These are phyloP conservation scores for Corynespora cassiicola DNA, from an alignment of 2,329 filamentous ascomycete species.

Conservation along the genomic window DNA sequence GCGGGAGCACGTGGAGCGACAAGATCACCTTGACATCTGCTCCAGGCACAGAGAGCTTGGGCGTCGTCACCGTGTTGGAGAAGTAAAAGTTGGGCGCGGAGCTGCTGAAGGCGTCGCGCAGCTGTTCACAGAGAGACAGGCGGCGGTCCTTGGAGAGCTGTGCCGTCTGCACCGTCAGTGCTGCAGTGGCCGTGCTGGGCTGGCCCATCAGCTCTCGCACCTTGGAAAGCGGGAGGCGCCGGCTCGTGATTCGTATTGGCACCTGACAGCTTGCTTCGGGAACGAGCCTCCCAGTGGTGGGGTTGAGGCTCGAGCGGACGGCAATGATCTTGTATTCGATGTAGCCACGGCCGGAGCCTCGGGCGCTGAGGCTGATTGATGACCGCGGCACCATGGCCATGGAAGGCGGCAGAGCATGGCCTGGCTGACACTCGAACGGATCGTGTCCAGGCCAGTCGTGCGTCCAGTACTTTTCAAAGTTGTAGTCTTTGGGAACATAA, in stretches of 20 bases:
- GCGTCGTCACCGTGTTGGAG: constrained; percentile 3
- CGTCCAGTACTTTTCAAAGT: constrained; percentile 11
- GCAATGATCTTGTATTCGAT: constrained; percentile 20
- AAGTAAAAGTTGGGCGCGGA: constrained; percentile 20
- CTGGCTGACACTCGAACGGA: constrained; percentile 11
- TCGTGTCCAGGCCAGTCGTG: constrained; percentile 13
- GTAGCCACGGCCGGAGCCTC: constrained; percentile 1
- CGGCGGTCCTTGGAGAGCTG: constrained; percentile 12
- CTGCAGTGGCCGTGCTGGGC: neutral
- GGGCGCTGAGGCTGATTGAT: constrained; percentile 3
- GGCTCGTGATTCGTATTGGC: constrained; percentile 15
- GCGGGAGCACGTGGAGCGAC: constrained; percentile 10
- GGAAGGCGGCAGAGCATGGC: constrained; percentile 20
- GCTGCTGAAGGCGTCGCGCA: constrained; percentile 15
- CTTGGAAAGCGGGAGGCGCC: constrained; percentile 7
- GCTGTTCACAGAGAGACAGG: constrained; percentile 12
- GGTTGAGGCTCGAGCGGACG: constrained; percentile 9
- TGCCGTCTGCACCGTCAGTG: constrained; percentile 12
- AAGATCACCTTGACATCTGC: constrained; percentile 8
- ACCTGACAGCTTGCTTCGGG: constrained; percentile 11
- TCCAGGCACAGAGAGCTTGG: constrained; percentile 14
- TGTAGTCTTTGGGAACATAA: neutral
- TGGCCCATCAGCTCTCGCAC: constrained; percentile 3
- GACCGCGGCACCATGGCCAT: constrained; percentile 6
- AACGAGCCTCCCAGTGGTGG: constrained; percentile 3